phyloP scores from a whole-genome alignment of 2,329 filamentous ascomycete species.

The Aspergillus candidus region DNA sequence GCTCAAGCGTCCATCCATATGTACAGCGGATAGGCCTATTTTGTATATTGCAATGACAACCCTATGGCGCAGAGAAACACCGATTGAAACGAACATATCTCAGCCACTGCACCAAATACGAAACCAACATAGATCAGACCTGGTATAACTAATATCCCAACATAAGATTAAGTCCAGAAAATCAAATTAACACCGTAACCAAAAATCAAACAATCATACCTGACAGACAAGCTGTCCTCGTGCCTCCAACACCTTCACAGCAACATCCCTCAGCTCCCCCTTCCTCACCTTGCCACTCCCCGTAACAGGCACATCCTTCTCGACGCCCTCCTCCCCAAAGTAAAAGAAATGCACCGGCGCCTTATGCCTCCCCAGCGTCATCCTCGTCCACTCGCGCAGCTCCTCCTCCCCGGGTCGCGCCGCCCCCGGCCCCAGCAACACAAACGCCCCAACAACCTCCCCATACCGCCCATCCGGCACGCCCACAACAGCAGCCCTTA shows the following conservation, averaged over 20 bases:
- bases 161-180: too few species aligned
- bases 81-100: too few species aligned
- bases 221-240: slow-evolving; percentile 3
- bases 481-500: slow-evolving; percentile 57
- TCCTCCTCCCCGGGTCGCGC: slow-evolving; percentile 38
- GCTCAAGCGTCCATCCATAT: too few species aligned
- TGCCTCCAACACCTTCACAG: slow-evolving; percentile 38
- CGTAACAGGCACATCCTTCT: slow-evolving; percentile 54
- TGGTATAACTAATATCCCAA: too few species aligned
- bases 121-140: too few species aligned
- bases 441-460: slow-evolving; percentile 4
- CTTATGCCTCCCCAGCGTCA: slow-evolving; percentile 59
- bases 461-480: slow-evolving; percentile 47
- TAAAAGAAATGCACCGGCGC: slow-evolving; percentile 70
- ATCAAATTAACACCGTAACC: too few species aligned
- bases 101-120: too few species aligned
- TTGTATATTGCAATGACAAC: too few species aligned
- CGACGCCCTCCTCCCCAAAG: slow-evolving; percentile 58
- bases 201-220: too few species aligned
- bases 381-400: slow-evolving; percentile 57
- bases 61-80: too few species aligned
- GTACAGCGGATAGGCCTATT: too few species aligned
- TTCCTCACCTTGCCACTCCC: slow-evolving; percentile 67
- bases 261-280: slow-evolving; percentile 47
- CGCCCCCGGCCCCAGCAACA: neutral